Evolutionary conservation across 2,329 filamentous ascomycete genomes (phyloP).

Genomic region (Neoascochyta sp.): DNA sequence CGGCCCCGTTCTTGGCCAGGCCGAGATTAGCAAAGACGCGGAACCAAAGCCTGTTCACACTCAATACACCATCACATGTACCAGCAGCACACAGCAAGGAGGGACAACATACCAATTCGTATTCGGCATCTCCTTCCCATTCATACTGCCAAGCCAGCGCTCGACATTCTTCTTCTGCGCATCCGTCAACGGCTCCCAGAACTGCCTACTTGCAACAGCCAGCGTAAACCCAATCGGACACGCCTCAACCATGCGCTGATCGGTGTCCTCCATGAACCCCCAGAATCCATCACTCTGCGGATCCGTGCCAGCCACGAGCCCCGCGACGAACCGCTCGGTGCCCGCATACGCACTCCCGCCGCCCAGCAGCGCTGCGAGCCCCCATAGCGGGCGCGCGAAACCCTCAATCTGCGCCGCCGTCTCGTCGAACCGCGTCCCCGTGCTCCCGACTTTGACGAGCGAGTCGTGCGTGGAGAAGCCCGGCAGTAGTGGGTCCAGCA

Average conservation of each 20-base stretch:
- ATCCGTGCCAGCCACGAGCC: conserved; percentile 67
- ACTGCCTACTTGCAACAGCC: conserved; percentile 59
- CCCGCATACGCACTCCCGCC: conserved; percentile 64
- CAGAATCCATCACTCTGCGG: conserved; percentile 69
- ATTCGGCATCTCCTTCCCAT: conserved; percentile 65
- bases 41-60: conserved; percentile 67
- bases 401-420: conserved; percentile 74
- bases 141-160: conserved; percentile 71
- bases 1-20: conserved; percentile 68
- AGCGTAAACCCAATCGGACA: conserved; percentile 73
- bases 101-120: conserved; percentile 60
- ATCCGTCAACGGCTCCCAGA: conserved; percentile 64
- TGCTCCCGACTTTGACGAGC: conserved; percentile 65
- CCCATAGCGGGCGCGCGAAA: conserved; percentile 72
- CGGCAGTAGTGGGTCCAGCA: conserved; percentile 67
- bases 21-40: conserved; percentile 79
- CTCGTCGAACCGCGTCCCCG: conserved; percentile 73
- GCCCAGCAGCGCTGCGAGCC: conserved; percentile 65
- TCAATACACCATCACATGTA: conserved; percentile 18
- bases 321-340: conserved; percentile 64
- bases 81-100: not conserved
- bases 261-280: conserved; percentile 71
- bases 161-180: conserved; percentile 64
- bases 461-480: conserved; percentile 67
- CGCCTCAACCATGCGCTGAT: conserved; percentile 83